phyloP scores from a whole-genome alignment of 2,329 filamentous ascomycete species.

The Alternaria angustiovoidea region DNA sequence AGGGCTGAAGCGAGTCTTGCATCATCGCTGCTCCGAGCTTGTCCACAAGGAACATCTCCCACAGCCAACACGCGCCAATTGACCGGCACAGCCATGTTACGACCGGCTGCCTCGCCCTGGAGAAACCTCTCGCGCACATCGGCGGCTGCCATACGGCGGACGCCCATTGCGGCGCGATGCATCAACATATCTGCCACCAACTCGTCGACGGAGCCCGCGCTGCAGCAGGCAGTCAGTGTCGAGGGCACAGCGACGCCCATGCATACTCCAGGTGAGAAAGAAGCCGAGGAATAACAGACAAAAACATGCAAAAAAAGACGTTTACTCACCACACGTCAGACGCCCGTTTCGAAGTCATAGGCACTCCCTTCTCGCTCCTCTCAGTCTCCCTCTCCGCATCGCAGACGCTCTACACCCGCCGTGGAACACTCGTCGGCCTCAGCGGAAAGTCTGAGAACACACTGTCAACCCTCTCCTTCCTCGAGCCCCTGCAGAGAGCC shows the following conservation, averaged over 20 bases:
- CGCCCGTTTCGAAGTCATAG: slow-evolving; percentile 92
- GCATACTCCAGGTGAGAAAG: slow-evolving; percentile 38
- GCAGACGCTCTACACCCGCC: slow-evolving; percentile 89
- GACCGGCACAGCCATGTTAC: slow-evolving; percentile 42
- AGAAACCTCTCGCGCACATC: slow-evolving; percentile 27
- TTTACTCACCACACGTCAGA: slow-evolving; percentile 62
- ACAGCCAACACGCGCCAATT: slow-evolving; percentile 29
- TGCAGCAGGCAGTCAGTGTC: slow-evolving; percentile 41
- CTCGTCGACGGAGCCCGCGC: slow-evolving; percentile 50
- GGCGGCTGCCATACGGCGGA: slow-evolving; percentile 18
- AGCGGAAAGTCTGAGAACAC: slow-evolving; percentile 91
- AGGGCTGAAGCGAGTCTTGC: slow-evolving; percentile 24
- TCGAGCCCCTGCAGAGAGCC: slow-evolving; percentile 83
- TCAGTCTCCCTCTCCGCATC: slow-evolving; percentile 93
- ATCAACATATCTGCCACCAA: slow-evolving; percentile 58
- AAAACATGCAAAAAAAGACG: neutral
- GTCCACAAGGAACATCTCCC: neutral
- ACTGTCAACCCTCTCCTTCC: slow-evolving; percentile 85
- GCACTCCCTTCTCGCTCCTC: slow-evolving; percentile 89
- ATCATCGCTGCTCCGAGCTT: slow-evolving; percentile 14
- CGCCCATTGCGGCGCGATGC: slow-evolving; percentile 41
- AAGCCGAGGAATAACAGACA: neutral
- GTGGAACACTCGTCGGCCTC: slow-evolving; percentile 88
- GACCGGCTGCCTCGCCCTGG: slow-evolving; percentile 42
- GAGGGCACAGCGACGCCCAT: slow-evolving; percentile 31